Percentiles rank a stretch among this genome's conserved stretches.
phyloP scores from a whole-genome alignment of 2,329 filamentous ascomycete genomes.

The Coccinonectria pachysandricola region DNA sequence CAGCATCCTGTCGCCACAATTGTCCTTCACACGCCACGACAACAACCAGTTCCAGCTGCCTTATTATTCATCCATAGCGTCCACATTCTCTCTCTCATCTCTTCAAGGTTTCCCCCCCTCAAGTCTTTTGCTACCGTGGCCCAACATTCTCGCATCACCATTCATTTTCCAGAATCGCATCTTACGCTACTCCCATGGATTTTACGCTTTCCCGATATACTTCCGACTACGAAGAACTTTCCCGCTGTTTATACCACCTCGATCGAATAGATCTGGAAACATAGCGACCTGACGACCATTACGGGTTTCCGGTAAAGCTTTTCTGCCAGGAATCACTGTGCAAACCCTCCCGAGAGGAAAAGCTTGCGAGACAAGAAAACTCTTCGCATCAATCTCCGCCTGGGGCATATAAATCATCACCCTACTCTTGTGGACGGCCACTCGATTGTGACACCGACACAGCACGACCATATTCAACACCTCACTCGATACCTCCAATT shows the following conservation, averaged over 20 bases:
- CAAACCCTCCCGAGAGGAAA: no score
- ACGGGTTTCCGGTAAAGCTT: no score
- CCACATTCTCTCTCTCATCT: constrained; percentile 1
- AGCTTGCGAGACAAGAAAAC: no score
- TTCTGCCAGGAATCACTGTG: no score
- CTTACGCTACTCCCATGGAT: constrained; percentile 20
- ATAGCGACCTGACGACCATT: constrained; percentile 17
- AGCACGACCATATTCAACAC: no score
- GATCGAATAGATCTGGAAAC: constrained; percentile 12
- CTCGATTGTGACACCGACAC: no score
- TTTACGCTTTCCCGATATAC: constrained; percentile 15
- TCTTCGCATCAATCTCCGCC: no score
- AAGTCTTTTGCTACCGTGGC: constrained; percentile 5
- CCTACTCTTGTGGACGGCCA: no score
- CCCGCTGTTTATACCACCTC: constrained; percentile 10
- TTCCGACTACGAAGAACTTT: constrained; percentile 11
- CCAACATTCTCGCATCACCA: constrained; percentile 6
- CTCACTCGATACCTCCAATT: no score
- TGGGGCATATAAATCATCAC: no score
- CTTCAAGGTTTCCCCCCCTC: constrained; percentile 1
- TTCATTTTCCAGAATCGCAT: no score
- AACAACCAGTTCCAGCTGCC: constrained; percentile 11
- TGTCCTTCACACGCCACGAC: constrained; percentile 13
- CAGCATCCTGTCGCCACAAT: no score
- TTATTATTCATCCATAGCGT: constrained; percentile 10